Percentiles rank a stretch among this genome's conserved stretches.
Evolutionary conservation across 2,329 filamentous ascomycete species (phyloP).

Genomic region (Rhexocercosporidium sp.): DNA sequence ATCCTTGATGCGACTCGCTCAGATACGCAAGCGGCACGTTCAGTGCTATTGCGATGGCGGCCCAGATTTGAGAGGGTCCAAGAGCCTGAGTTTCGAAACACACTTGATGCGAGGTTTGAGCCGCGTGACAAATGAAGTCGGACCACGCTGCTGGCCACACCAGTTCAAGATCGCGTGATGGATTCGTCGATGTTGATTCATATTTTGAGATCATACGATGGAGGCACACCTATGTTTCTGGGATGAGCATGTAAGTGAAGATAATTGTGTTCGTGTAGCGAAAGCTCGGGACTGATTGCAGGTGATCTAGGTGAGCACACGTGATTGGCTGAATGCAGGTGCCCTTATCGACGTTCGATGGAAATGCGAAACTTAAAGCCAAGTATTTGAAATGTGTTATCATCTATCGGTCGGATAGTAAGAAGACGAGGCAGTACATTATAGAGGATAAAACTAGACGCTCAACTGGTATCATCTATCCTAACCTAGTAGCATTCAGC

Average conservation of each 20-base stretch:
- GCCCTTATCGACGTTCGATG: not conserved
- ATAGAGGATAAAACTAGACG: not conserved
- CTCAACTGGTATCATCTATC: slow-evolving; percentile 6
- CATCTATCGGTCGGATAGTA: not conserved
- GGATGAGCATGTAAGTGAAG: no score
- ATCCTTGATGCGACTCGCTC: slow-evolving; percentile 13
- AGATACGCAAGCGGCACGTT: not conserved
- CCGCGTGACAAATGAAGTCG: not conserved
- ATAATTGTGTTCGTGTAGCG: not conserved
- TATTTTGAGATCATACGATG: not conserved
- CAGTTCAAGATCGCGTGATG: not conserved
- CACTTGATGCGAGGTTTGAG: slow-evolving; percentile 21
- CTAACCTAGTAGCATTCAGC: not conserved
- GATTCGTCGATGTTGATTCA: not conserved
- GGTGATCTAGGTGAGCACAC: not conserved
- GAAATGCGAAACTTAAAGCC: not conserved
- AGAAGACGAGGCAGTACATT: no score
- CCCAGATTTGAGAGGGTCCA: not conserved
- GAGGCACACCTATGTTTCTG: not conserved
- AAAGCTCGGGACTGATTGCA: not conserved
- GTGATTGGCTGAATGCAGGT: not conserved
- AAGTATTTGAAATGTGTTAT: not conserved
- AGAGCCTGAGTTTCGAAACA: slow-evolving; percentile 22
- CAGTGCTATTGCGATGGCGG: slow-evolving; percentile 4
- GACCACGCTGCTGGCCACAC: not conserved